Evolutionary conservation across 371 early-diverging fungal genomes (phyloP), one percentile per base, ranked within the genome.

Genomic region (Mucor plumbeus): DNA sequence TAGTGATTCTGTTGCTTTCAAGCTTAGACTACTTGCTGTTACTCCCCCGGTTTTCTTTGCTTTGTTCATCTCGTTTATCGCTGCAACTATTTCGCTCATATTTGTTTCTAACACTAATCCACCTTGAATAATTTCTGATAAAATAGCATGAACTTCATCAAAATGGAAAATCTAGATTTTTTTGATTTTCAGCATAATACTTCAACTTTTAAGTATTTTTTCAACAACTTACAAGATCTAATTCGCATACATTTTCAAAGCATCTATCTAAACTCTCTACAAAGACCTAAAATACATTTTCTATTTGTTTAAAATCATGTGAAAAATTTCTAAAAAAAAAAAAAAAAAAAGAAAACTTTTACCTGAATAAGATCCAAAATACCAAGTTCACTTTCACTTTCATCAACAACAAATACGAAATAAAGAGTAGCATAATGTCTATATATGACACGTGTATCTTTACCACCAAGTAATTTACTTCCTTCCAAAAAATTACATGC

Each of bases 241-340:
- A 78, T 73, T 98, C 99, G 73, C 98, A 98, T 4, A 98, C 99
- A 65, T 98, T 97, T 57, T 94, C 92, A 79, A 98, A 97, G 31
- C 92, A 90, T 43, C 91, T 75, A 71, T 98, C 98, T 64, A 98
- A 80, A 36, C 94, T 87, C 73, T 98, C 99, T 0, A 98, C 99
- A 83, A 98, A 95, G 15, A 96, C 95, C 92, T 95, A 74, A 39
- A 6, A 4, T 31, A 11, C 1, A 13, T 21, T 9, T 9, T 7
- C 13, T 50, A 26, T 3, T 26, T 26, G 26, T 1, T 26, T 26
- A 3, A 26, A 26, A 26, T 26, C 26, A 26, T 26, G 26, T 26
- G 26, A 26, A 26, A 26, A n/a, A n/a, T n/a, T n/a, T n/a, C n/a
- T n/a, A n/a, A n/a, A n/a, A n/a, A n/a, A 41, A 41, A 41, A 10